Conservation (phyloP, 225 moss, liverwort and hornwort genomes). For the Physcomitrium patens region DNA sequence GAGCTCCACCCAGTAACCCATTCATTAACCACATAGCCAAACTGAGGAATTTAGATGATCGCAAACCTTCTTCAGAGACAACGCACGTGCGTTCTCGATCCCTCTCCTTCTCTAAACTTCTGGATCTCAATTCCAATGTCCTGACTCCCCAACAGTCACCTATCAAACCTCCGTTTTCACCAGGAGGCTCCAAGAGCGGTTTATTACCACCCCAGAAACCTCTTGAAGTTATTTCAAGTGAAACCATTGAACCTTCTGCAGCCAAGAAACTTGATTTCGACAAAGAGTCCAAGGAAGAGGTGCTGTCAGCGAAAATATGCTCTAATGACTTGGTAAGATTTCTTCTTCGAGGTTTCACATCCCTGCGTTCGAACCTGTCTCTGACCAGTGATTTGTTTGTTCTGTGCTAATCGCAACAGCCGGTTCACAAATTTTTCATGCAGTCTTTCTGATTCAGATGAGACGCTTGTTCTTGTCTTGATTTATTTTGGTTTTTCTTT, state of each 20-base stretch:
- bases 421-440: too few species aligned
- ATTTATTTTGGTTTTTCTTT: too few species aligned
- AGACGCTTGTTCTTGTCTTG: too few species aligned
- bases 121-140: conserved; percentile 12
- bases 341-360: too few species aligned
- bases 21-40: neutral
- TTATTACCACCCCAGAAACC: conserved; percentile 44
- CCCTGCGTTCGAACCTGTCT: too few species aligned
- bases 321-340: conserved; percentile 38
- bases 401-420: too few species aligned
- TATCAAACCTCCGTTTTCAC: conserved; percentile 40
- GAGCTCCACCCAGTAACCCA: conserved; percentile 45
- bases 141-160: conserved; percentile 45
- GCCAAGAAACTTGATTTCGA: conserved; percentile 47
- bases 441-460: too few species aligned
- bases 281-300: conserved; percentile 19
- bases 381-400: too few species aligned
- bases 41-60: conserved; percentile 24
- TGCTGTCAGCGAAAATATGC: conserved; percentile 5
- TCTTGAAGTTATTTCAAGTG: conserved; percentile 24
- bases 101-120: conserved; percentile 58
- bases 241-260: conserved; percentile 20
- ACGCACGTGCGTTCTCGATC: conserved; percentile 48
- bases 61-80: conserved; percentile 49
- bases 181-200: conserved; percentile 46